Percentiles rank a stretch among this genome's conserved stretches.
These are phyloP conservation scores for Henckelia pumila DNA, from an alignment of 257 asterid genomes.

Conservation along the genomic window DNA sequence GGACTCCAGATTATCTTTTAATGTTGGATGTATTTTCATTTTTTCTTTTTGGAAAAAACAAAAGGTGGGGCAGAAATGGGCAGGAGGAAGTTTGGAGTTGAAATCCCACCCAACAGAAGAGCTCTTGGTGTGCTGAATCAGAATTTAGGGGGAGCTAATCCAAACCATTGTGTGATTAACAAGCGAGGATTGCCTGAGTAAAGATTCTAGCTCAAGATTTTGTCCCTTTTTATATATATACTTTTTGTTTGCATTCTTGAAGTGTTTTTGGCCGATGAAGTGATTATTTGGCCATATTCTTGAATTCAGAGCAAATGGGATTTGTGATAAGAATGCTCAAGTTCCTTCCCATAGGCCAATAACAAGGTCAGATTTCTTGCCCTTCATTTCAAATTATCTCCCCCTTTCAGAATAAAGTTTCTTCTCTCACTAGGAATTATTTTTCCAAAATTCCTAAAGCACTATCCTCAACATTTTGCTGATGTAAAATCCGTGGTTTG, in stretches of 20 bases:
- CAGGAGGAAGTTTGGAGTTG: constrained; percentile 61
- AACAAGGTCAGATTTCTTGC: constrained; percentile 49
- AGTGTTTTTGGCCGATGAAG: background rate
- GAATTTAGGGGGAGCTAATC: constrained; percentile 44
- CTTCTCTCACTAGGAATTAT: constrained; percentile 5
- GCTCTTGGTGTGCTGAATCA: constrained; percentile 62
- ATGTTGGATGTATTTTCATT: background rate
- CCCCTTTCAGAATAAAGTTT: background rate
- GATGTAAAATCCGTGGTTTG: constrained; percentile 18
- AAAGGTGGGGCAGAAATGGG: constrained; percentile 46
- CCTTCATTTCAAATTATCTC: constrained; percentile 17
- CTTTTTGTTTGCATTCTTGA: background rate
- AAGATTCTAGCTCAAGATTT: constrained; percentile 27
- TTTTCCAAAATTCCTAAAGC: background rate
- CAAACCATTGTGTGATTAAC: constrained; percentile 42
- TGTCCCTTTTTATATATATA: background rate
- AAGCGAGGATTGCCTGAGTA: constrained; percentile 76
- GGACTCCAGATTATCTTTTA: background rate
- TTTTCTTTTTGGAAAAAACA: constrained; percentile 24
- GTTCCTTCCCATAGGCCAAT: constrained; percentile 59
- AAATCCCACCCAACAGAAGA: constrained; percentile 58
- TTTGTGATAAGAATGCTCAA: constrained; percentile 42
- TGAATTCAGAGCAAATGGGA: constrained; percentile 53
- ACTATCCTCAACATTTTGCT: constrained; percentile 12
- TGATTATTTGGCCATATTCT: constrained; percentile 10